Evolutionary conservation across 2,329 filamentous ascomycete species (phyloP), one percentile per base, ranked within the genome.

Genomic region (Alternaria brassicicola): DNA sequence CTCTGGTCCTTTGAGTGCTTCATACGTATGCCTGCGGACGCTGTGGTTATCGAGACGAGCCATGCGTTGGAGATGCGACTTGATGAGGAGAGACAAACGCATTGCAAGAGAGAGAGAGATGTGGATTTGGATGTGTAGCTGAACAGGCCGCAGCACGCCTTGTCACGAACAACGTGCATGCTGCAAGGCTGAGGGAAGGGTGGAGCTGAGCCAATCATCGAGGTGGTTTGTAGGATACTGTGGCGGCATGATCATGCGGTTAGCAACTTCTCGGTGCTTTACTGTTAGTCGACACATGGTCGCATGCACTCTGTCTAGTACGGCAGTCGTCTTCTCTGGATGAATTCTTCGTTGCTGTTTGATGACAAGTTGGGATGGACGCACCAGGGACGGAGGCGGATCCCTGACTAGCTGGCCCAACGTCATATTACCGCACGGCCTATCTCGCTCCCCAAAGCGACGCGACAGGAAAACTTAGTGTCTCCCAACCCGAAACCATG

Each of bases 401-500:
- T 28, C 38, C 45, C 55, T 55, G 55, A 46, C 55, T 58, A 58
- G 55, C 51, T 46, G n/a, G n/a, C n/a, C 30, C 43, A 54, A 45
- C 55, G 55, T 58, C 55, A 58, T 58, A 55, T 23, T 42, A 31
- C 46, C 13, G 51, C 55, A 58, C 55, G 43, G 51, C 55, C 51
- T 39, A 57, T 53, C 41, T 47, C 30, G 23, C 30, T 30, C 6
- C 41, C 39, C 31, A 26, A 26, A 12, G 19, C 43, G 50, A 38
- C 60, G 53, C 60, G 57, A 28, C 49, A 33, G 19, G 52, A 61
- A 55, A 61, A 54, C 35, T 47, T 59, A 38, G 42, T 51, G 42
- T 48, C 30, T 33, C 53, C 26, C 49, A 13, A 49, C 43, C 21
- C 19, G 28, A 49, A 38, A 57, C 52, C 23, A 71, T 71, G 67